Percentiles rank a stretch among this genome's conserved stretches.
phyloP scores from a whole-genome alignment of 768 basidiomycete genomes.

The Leccinum broughii region DNA sequence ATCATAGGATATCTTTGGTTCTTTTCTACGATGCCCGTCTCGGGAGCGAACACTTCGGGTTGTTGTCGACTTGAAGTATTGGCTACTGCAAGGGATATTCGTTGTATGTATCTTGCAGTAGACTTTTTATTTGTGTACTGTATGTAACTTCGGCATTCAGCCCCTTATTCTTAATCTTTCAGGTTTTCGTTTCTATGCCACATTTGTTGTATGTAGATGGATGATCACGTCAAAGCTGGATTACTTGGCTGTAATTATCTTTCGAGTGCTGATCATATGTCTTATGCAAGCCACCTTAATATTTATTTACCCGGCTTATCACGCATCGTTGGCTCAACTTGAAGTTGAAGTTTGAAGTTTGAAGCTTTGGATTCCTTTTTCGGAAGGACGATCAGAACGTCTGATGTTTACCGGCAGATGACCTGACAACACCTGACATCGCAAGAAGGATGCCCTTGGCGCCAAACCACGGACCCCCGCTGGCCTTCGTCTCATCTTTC shows the following conservation, averaged over 20 bases:
- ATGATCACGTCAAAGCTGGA: background rate
- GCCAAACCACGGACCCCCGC: no score
- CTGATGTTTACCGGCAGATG: no score
- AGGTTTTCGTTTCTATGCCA: background rate
- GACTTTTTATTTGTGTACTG: background rate
- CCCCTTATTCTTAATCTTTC: background rate
- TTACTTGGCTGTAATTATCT: background rate
- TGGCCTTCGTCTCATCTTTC: background rate
- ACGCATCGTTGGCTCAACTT: background rate
- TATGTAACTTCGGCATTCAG: no score
- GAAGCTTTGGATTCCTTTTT: no score
- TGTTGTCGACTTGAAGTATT: background rate
- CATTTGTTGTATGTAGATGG: background rate
- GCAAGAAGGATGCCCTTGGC: background rate
- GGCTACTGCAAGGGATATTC: background rate
- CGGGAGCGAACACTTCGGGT: background rate
- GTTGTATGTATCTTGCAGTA: background rate
- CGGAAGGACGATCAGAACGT: no score
- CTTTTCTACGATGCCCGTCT: background rate
- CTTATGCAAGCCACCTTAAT: background rate
- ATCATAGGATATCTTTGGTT: background rate
- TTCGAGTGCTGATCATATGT: background rate
- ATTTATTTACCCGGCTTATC: background rate
- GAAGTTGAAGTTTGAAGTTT: background rate
- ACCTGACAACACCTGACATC: background rate